phyloP scores from a whole-genome alignment of 352 stramenopile species.

The Phytophthora lateralis region DNA sequence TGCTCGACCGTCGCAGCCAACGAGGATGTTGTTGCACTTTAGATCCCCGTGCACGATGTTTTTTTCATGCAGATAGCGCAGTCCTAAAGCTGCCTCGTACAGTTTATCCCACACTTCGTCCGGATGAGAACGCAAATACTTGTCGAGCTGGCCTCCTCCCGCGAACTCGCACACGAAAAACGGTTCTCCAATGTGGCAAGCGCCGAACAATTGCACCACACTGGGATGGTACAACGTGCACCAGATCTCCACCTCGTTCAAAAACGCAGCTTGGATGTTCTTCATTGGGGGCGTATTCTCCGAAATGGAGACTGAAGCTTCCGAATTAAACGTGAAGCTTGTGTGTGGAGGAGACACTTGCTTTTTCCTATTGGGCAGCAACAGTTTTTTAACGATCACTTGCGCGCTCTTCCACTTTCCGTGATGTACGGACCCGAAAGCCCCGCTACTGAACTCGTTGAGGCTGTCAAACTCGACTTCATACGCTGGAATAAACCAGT shows the following conservation, averaged over 20 bases:
- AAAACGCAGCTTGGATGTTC: slow-evolving; percentile 12
- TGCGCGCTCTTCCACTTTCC: slow-evolving; percentile 22
- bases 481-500: slow-evolving; percentile 32
- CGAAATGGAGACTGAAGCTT: background rate
- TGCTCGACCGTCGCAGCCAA: slow-evolving; percentile 19
- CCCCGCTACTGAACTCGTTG: slow-evolving; percentile 18
- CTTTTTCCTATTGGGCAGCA: slow-evolving; percentile 14
- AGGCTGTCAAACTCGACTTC: slow-evolving; percentile 29
- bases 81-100: slow-evolving; percentile 38
- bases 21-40: slow-evolving; percentile 37
- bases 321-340: background rate
- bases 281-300: background rate
- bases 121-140: slow-evolving; percentile 7
- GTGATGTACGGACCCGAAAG: slow-evolving; percentile 15
- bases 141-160: slow-evolving; percentile 9
- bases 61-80: slow-evolving; percentile 54
- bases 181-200: slow-evolving; percentile 3
- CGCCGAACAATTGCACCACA: slow-evolving; percentile 13
- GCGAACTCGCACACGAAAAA: slow-evolving; percentile 26
- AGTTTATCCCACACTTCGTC: slow-evolving; percentile 22
- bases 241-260: slow-evolving; percentile 26
- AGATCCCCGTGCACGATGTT: slow-evolving; percentile 76
- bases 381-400: slow-evolving; percentile 32
- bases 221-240: slow-evolving; percentile 11
- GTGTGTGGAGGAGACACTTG: background rate